Percentiles rank a stretch among this genome's conserved stretches.
phyloP scores from a whole-genome alignment of 164 flowering plant species.

The Nymphaea colorata region DNA sequence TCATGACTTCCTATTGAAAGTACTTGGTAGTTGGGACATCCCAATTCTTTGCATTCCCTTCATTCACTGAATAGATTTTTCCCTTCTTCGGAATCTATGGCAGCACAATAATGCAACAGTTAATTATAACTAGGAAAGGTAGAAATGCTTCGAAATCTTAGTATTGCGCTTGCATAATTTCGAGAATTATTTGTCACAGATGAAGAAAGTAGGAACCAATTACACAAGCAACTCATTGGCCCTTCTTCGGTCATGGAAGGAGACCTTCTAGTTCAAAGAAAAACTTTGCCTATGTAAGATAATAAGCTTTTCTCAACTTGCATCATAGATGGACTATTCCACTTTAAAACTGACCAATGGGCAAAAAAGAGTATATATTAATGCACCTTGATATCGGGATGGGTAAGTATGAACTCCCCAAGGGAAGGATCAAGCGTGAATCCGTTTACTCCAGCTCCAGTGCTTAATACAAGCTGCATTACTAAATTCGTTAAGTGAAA shows the following conservation, averaged over 20 bases:
- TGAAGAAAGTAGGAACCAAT: too few relatives aligned
- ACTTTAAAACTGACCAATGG: background rate
- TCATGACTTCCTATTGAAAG: slow-evolving; percentile 3
- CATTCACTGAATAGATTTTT: slow-evolving; percentile 95
- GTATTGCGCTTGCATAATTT: too few relatives aligned
- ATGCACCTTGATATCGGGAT: slow-evolving; percentile 80
- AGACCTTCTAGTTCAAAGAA: background rate
- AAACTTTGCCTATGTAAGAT: too few relatives aligned
- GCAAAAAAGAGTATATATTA: background rate
- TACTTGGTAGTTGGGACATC: slow-evolving; percentile 90
- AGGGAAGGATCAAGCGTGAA: slow-evolving; percentile 97
- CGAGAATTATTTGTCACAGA: too few relatives aligned
- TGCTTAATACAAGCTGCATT: slow-evolving; percentile 79
- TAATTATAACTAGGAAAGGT: background rate
- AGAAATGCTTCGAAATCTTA: too few relatives aligned
- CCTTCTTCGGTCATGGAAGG: background rate
- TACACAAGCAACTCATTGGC: too few relatives aligned
- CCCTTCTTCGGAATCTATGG: slow-evolving; percentile 93
- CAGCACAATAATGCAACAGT: background rate
- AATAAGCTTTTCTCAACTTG: too few relatives aligned
- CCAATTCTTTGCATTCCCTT: slow-evolving; percentile 99
- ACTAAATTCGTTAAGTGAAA: background rate
- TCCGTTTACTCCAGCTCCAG: slow-evolving; percentile 90
- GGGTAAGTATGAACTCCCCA: slow-evolving; percentile 98
- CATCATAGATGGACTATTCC: too few relatives aligned